Percentiles rank a stretch among this genome's conserved stretches.
Conservation (phyloP, 331 rosid genomes). For the Stylosanthes scabra region DNA sequence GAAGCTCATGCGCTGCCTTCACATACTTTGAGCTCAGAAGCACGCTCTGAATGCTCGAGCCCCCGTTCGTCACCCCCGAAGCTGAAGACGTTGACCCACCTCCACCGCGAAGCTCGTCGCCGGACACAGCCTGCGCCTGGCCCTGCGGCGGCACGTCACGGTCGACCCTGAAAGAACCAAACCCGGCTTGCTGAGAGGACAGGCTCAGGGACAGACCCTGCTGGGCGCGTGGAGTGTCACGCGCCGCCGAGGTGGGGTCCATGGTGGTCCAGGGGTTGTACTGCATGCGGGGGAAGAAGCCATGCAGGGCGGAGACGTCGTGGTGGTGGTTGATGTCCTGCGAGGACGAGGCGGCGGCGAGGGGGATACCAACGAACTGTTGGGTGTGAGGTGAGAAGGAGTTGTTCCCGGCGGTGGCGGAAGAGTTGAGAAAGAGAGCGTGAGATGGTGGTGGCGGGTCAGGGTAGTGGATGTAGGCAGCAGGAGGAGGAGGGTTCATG, state of each 20-base stretch:
- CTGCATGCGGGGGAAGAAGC: constrained; percentile 74
- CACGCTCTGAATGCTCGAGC: constrained; percentile 74
- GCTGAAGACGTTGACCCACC: constrained; percentile 72
- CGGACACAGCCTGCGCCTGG: constrained; percentile 48
- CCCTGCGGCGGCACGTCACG: constrained; percentile 39
- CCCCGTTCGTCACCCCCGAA: constrained; percentile 72
- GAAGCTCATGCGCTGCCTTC: constrained; percentile 93
- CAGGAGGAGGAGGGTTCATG: constrained; percentile 72
- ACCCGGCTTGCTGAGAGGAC: constrained; percentile 78
- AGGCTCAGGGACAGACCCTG: constrained; percentile 79
- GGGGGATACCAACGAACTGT: constrained; percentile 84
- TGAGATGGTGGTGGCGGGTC: constrained; percentile 58
- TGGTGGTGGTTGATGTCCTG: constrained; percentile 56
- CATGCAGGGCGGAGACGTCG: constrained; percentile 83
- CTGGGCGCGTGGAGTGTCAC: constrained; percentile 74
- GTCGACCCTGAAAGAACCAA: constrained; percentile 53
- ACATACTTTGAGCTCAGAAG: constrained; percentile 87
- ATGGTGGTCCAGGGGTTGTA: constrained; percentile 75
- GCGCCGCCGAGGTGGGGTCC: constrained; percentile 62
- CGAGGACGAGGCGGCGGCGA: constrained; percentile 32
- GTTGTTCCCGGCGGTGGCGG: constrained; percentile 34
- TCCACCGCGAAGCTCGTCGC: constrained; percentile 61
- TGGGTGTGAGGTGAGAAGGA: constrained; percentile 59
- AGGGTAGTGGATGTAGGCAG: constrained; percentile 71
- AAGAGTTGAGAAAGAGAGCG: constrained; percentile 66